These are phyloP conservation scores for Volvox carteri DNA, from an alignment of 163 green algal species.

Conservation along the genomic window DNA sequence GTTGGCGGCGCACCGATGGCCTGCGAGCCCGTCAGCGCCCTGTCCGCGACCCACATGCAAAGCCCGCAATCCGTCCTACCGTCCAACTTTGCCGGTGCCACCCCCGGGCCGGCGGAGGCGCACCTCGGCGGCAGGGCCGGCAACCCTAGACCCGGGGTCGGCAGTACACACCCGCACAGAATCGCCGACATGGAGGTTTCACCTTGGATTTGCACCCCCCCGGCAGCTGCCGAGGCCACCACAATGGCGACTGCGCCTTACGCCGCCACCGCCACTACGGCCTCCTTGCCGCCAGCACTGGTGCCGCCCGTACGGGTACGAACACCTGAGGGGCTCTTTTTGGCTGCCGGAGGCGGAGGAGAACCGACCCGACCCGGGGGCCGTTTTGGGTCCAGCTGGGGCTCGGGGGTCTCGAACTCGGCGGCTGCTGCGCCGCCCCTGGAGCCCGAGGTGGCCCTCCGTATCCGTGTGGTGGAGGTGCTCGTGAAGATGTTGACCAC, in stretches of 20 bases:
- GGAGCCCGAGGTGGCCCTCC: constrained; percentile 30
- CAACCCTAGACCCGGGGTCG: too few species aligned
- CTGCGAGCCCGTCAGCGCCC: neutral
- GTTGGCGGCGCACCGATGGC: too few species aligned
- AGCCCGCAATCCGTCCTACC: neutral
- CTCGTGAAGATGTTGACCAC: constrained; percentile 53
- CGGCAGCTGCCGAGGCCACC: too few species aligned
- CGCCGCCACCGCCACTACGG: neutral
- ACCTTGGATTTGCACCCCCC: too few species aligned
- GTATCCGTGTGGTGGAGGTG: constrained; percentile 10
- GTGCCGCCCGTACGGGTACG: neutral
- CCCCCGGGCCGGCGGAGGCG: too few species aligned
- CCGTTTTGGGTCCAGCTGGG: constrained; percentile 1
- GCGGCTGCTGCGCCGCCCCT: neutral
- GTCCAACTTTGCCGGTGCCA: neutral
- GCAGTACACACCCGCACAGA: too few species aligned
- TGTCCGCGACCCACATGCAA: neutral
- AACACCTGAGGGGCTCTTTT: neutral
- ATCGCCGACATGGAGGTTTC: too few species aligned
- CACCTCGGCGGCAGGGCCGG: too few species aligned
- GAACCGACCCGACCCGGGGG: too few species aligned
- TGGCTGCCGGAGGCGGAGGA: neutral
- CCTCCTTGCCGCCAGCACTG: neutral
- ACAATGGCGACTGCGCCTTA: neutral
- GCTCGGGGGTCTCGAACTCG: neutral